These are phyloP conservation scores for Camelina neglecta DNA, from an alignment of 345 rosid genomes.

Conservation along the genomic window DNA sequence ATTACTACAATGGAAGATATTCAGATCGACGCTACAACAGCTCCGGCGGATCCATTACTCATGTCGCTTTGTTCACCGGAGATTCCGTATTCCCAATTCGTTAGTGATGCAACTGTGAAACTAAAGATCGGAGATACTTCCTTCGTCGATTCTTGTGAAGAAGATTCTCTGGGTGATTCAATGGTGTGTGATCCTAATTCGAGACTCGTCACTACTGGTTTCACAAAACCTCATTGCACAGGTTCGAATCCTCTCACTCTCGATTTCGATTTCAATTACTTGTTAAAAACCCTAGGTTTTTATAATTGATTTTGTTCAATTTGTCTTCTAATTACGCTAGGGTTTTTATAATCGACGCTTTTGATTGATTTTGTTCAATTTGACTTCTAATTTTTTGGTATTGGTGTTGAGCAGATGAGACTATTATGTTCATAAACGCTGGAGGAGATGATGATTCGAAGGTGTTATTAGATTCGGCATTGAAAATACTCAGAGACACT, in stretches of 20 bases:
- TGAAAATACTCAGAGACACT: slow-evolving; percentile 55
- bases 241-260: slow-evolving; percentile 49
- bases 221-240: slow-evolving; percentile 49
- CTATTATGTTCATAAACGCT: slow-evolving; percentile 72
- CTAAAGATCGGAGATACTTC: slow-evolving; percentile 50
- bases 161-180: slow-evolving; percentile 54
- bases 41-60: slow-evolving; percentile 31
- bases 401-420: slow-evolving; percentile 54
- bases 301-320: no score
- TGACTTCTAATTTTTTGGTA: no score
- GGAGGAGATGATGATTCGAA: slow-evolving; percentile 64
- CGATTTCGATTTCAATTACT: slow-evolving; percentile 13
- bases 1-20: slow-evolving; percentile 48
- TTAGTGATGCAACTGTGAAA: slow-evolving; percentile 36
- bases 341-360: not conserved
- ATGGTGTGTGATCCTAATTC: slow-evolving; percentile 85
- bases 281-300: slow-evolving; percentile 13
- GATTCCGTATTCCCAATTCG: slow-evolving; percentile 46
- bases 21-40: slow-evolving; percentile 36
- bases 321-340: no score
- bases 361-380: not conserved
- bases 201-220: slow-evolving; percentile 61
- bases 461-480: slow-evolving; percentile 50
- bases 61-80: slow-evolving; percentile 29
- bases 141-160: slow-evolving; percentile 45